phyloP scores from a whole-genome alignment of 345 rosid genomes.

The Dimocarpus longan region DNA sequence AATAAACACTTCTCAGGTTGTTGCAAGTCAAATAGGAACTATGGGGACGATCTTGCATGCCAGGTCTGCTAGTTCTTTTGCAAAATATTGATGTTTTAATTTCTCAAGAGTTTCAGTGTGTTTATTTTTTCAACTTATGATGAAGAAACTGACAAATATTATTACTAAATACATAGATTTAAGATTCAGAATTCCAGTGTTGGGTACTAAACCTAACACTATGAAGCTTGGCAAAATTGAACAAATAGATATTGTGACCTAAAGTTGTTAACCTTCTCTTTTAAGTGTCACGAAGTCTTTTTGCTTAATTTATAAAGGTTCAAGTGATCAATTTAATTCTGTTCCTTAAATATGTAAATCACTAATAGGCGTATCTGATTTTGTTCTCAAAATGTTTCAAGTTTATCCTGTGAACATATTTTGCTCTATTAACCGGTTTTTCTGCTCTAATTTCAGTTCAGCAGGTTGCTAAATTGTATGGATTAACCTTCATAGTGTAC shows the following conservation, averaged over 20 bases:
- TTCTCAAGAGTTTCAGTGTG: background rate
- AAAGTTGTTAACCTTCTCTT: background rate
- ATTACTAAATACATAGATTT: background rate
- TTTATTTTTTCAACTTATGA: background rate
- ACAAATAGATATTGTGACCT: background rate
- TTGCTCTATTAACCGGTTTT: background rate
- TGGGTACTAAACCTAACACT: background rate
- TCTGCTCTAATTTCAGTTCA: background rate
- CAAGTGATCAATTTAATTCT: background rate
- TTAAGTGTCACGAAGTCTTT: background rate
- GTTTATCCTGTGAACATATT: background rate
- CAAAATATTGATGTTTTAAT: background rate
- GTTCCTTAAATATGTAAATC: background rate
- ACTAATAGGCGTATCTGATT: background rate
- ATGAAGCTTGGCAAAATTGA: background rate
- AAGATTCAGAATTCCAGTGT: background rate
- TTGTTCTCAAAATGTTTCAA: background rate
- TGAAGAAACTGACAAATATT: background rate
- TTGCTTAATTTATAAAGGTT: background rate
- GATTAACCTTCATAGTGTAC: background rate
- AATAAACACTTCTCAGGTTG: slow-evolving; percentile 53
- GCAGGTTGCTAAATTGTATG: background rate
- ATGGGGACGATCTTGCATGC: slow-evolving; percentile 91
- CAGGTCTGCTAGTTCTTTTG: slow-evolving; percentile 42
- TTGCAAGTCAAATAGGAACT: slow-evolving; percentile 83